Conservation (phyloP, 495 filamentous ascomycete genomes). For the Hypoxylon subgilvum region DNA sequence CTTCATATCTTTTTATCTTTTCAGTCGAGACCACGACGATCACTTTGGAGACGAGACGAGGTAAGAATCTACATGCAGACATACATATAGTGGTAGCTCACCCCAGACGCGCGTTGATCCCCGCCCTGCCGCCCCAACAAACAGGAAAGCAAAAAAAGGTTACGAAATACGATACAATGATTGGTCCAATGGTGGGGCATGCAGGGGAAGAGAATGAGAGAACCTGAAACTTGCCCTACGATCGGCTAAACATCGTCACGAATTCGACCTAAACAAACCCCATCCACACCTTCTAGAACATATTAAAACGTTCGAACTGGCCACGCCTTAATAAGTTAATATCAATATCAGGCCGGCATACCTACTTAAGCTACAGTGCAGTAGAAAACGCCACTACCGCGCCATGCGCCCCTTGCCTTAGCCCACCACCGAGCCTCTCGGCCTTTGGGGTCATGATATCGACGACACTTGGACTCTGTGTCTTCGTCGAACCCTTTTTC, state of each 20-base stretch:
- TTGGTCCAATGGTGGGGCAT: neutral
- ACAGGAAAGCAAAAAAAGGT: constrained; percentile 9
- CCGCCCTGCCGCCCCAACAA: no score
- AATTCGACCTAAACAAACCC: neutral
- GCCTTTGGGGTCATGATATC: constrained; percentile 1
- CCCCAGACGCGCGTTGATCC: no score
- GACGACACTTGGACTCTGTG: no score
- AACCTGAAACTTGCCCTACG: constrained; percentile 28
- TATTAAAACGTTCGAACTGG: constrained; percentile 30
- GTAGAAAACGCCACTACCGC: constrained; percentile 23
- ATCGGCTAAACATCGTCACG: constrained; percentile 12
- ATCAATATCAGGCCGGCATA: no score
- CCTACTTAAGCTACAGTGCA: no score
- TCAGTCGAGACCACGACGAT: neutral
- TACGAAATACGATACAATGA: neutral
- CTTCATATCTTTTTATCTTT: neutral
- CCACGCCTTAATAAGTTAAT: no score
- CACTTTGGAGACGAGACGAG: constrained; percentile 2
- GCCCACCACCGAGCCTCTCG: constrained; percentile 24
- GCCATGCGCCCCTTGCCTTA: constrained; percentile 8
- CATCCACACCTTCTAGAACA: constrained; percentile 35
- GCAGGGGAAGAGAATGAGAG: constrained; percentile 6
- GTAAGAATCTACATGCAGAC: neutral
- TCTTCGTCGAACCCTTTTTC: no score
- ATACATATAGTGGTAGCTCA: no score